Evolutionary conservation across 2,329 filamentous ascomycete species (phyloP).

Genomic region (Fragosphaeria purpurea): DNA sequence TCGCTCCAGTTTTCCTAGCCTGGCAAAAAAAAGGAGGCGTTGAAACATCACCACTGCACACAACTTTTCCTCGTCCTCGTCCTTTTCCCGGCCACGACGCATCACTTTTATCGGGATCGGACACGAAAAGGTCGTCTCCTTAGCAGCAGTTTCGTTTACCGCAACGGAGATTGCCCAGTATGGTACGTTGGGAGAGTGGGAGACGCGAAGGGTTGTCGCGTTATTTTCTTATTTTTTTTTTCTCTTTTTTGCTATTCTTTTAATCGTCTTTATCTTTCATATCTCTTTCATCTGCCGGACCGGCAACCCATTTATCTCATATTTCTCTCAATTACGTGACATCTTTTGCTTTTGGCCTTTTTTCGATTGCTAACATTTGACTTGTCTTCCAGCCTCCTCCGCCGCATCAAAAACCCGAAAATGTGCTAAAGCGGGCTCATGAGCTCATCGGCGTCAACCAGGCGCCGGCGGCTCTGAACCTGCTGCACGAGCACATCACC

Average conservation of each 20-base stretch:
- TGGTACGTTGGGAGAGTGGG: conserved; percentile 23
- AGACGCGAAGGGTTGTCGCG: not conserved
- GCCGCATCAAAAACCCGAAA: conserved; percentile 95
- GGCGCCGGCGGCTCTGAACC: conserved; percentile 78
- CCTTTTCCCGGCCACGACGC: conserved; percentile 3
- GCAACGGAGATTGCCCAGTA: conserved; percentile 44
- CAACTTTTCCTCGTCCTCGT: not conserved
- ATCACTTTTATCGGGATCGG: conserved; percentile 2
- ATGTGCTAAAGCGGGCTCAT: conserved; percentile 96
- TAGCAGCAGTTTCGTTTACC: conserved; percentile 7
- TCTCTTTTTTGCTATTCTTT: not conserved
- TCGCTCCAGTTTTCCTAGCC: conserved; percentile 1
- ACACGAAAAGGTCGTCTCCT: not conserved
- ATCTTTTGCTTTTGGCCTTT: too few species aligned
- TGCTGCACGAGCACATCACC: conserved; percentile 98
- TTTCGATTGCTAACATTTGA: not conserved
- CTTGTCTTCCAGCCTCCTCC: conserved; percentile 59
- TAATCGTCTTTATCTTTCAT: not conserved
- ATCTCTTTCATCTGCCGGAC: too few species aligned
- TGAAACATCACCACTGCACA: conserved; percentile 1
- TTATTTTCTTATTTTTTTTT: not conserved
- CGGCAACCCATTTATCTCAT: too few species aligned
- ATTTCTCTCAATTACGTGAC: too few species aligned
- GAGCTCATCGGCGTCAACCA: conserved; percentile 98
- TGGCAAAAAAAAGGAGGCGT: conserved; percentile 4